Conservation (phyloP, 495 filamentous ascomycete species). For the Penicillium tannophilum region DNA sequence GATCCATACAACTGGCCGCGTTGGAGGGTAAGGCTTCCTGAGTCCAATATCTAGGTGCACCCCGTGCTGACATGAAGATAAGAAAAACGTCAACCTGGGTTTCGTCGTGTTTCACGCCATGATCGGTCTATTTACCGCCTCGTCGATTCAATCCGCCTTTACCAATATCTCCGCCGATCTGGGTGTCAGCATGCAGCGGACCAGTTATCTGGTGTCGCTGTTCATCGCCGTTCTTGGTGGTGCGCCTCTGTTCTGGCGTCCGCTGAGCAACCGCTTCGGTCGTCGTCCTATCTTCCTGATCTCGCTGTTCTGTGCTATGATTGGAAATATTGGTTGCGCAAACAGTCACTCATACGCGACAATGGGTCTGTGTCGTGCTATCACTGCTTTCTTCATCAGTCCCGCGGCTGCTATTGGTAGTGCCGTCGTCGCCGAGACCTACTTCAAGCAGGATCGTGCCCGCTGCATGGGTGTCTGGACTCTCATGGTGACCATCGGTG, state of each 20-base stretch:
- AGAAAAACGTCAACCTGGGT: constrained; percentile 55
- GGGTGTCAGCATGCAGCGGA: constrained; percentile 44
- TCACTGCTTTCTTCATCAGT: constrained; percentile 52
- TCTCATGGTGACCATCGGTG: constrained; percentile 37
- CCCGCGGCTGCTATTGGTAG: constrained; percentile 47
- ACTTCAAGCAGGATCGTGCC: constrained; percentile 47
- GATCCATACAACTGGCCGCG: constrained; percentile 58
- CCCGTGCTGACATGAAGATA: constrained; percentile 19
- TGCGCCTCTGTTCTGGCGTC: constrained; percentile 55
- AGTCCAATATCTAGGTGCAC: background rate
- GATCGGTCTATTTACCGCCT: constrained; percentile 58
- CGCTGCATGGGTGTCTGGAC: constrained; percentile 53
- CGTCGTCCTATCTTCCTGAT: constrained; percentile 55
- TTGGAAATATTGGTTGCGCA: constrained; percentile 53
- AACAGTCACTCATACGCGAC: constrained; percentile 42
- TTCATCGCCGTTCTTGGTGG: constrained; percentile 55
- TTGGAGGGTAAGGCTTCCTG: constrained; percentile 34
- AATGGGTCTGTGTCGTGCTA: constrained; percentile 44
- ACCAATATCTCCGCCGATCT: constrained; percentile 50
- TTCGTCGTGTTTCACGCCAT: constrained; percentile 59
- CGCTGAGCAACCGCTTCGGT: constrained; percentile 55
- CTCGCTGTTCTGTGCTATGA: constrained; percentile 44
- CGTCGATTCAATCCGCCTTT: constrained; percentile 55
- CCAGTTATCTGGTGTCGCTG: constrained; percentile 54
- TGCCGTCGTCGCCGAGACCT: constrained; percentile 51